Evolutionary conservation across 768 basidiomycete species (phyloP).

Genomic region (Suillus americanus): DNA sequence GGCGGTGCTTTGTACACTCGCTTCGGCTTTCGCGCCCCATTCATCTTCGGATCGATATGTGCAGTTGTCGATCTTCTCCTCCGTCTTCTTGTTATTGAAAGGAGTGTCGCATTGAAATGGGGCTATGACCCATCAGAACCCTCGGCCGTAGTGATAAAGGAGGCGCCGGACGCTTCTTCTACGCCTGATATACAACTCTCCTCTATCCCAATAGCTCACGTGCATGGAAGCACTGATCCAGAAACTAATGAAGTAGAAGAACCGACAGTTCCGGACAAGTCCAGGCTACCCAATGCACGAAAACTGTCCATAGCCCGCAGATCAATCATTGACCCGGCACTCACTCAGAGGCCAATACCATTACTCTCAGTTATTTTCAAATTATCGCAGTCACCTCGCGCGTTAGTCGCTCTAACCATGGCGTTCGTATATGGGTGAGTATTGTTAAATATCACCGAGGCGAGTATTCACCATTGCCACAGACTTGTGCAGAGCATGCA

Average conservation of each 20-base stretch:
- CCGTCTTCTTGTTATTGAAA: conserved; percentile 57
- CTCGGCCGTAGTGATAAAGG: background rate
- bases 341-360: conserved; percentile 32
- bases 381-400: conserved; percentile 48
- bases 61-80: conserved; percentile 51
- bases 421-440: conserved; percentile 56
- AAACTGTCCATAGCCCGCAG: background rate
- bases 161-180: background rate
- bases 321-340: conserved; percentile 10
- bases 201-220: background rate
- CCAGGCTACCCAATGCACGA: background rate
- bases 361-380: conserved; percentile 41
- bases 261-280: background rate
- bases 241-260: background rate
- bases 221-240: background rate
- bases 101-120: conserved; percentile 49
- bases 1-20: conserved; percentile 53
- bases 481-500: conserved; percentile 50
- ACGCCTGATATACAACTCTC: background rate
- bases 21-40: conserved; percentile 62
- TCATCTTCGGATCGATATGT: conserved; percentile 50
- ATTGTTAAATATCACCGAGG: background rate
- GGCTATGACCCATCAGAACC: conserved; percentile 40
- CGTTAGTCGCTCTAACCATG: conserved; percentile 43
- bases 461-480: conserved; percentile 5